Evolutionary conservation across 1,284 basidiomycete genomes (phyloP).

Genomic region (Sporisorium graminicola): DNA sequence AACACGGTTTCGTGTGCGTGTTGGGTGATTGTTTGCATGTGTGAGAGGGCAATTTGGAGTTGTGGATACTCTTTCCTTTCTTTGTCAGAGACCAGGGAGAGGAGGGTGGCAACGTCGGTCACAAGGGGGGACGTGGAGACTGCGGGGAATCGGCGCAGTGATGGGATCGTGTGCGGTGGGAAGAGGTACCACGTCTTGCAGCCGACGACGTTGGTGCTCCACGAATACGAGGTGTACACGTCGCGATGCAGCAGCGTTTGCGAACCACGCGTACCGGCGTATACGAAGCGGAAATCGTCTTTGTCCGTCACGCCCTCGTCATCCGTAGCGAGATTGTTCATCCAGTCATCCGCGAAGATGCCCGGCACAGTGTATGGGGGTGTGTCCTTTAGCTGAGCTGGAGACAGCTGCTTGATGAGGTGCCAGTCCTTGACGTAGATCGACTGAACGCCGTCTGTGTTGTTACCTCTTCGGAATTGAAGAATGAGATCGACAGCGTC

Average conservation of each 20-base stretch:
- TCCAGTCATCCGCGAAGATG: slow-evolving; percentile 74
- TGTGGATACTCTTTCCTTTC: slow-evolving; percentile 5
- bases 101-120: slow-evolving; percentile 15
- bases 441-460: slow-evolving; percentile 29
- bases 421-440: slow-evolving; percentile 76
- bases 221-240: slow-evolving; percentile 73
- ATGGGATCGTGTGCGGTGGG: slow-evolving; percentile 70
- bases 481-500: slow-evolving; percentile 40
- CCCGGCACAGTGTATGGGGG: slow-evolving; percentile 72
- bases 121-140: slow-evolving; percentile 59
- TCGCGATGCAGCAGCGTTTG: slow-evolving; percentile 61
- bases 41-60: slow-evolving; percentile 4
- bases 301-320: background rate
- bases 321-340: slow-evolving; percentile 56
- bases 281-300: slow-evolving; percentile 72
- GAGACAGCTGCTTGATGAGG: slow-evolving; percentile 69
- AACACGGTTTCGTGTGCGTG: slow-evolving; percentile 58
- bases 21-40: slow-evolving; percentile 25
- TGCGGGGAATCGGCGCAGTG: slow-evolving; percentile 65
- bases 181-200: slow-evolving; percentile 74
- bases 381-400: too few relatives aligned
- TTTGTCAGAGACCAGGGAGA: background rate
- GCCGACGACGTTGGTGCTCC: slow-evolving; percentile 75
- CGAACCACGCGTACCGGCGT: slow-evolving; percentile 54
- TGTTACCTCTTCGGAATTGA: background rate